Conservation (phyloP, 352 stramenopile genomes). For the Pythium graminicola region DNA sequence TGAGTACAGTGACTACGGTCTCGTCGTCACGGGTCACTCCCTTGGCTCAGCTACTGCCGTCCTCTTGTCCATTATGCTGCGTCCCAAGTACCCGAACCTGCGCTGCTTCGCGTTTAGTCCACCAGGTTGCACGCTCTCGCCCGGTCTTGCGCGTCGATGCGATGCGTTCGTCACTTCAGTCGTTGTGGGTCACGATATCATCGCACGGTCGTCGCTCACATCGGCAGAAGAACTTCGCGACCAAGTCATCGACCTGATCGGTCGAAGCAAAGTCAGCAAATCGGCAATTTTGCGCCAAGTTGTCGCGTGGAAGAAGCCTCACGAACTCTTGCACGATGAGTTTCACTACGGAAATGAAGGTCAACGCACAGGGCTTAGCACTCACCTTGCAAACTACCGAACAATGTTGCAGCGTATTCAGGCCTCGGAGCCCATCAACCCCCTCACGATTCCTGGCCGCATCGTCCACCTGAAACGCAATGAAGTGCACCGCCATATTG, state of each 20-base stretch:
- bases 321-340: conserved; percentile 65
- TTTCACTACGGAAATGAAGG: background rate
- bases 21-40: conserved; percentile 78
- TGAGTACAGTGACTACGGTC: conserved; percentile 59
- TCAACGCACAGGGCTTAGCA: conserved; percentile 34
- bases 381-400: conserved; percentile 69
- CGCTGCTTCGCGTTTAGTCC: conserved; percentile 77
- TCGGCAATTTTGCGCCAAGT: conserved; percentile 75
- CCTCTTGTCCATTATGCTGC: conserved; percentile 70
- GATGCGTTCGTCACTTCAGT: conserved; percentile 67
- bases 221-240: conserved; percentile 71
- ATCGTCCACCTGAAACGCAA: conserved; percentile 72
- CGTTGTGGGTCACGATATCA: conserved; percentile 80
- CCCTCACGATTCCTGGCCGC: conserved; percentile 68
- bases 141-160: conserved; percentile 47
- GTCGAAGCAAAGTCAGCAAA: conserved; percentile 82
- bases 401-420: conserved; percentile 84
- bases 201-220: conserved; percentile 69
- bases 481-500: conserved; percentile 24
- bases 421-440: conserved; percentile 67
- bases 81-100: conserved; percentile 69
- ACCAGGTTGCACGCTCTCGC: conserved; percentile 74
- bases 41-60: conserved; percentile 69
- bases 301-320: conserved; percentile 64
- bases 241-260: conserved; percentile 78